Percentiles rank a stretch among this genome's conserved stretches.
Evolutionary conservation across 2,329 filamentous ascomycete species (phyloP).

Genomic region (Penicillium sp.): DNA sequence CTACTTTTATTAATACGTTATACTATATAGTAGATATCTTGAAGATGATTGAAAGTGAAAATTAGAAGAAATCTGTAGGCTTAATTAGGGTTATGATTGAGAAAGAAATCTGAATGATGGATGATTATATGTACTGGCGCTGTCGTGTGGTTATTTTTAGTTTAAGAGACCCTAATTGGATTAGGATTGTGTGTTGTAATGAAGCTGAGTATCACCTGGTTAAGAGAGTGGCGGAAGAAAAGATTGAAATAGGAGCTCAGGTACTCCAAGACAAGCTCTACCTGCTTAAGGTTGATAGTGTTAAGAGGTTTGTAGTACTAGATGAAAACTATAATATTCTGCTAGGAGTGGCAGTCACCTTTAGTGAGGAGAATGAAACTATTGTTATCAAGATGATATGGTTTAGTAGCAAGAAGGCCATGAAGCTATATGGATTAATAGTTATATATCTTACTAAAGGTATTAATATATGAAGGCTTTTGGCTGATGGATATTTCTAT

Average conservation of each 20-base stretch:
- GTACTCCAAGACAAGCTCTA: constrained; percentile 21
- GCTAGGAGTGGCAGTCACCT: constrained; percentile 12
- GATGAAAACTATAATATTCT: constrained; percentile 17
- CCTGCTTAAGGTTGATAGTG: constrained; percentile 20
- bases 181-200: constrained; percentile 17
- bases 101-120: constrained; percentile 16
- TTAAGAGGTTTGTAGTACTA: constrained; percentile 16
- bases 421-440: constrained; percentile 21
- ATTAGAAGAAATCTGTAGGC: constrained; percentile 12
- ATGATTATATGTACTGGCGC: constrained; percentile 11
- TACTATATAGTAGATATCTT: constrained; percentile 17
- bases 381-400: constrained; percentile 23
- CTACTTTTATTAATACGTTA: constrained; percentile 19
- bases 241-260: constrained; percentile 12
- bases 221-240: constrained; percentile 14
- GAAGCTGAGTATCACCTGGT: constrained; percentile 12
- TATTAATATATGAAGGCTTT: constrained; percentile 21
- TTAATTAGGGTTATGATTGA: constrained; percentile 12
- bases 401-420: constrained; percentile 25
- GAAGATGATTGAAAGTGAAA: constrained; percentile 14
- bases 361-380: constrained; percentile 22
- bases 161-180: constrained; percentile 15
- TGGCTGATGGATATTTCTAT: constrained; percentile 23
- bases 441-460: constrained; percentile 26
- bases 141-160: constrained; percentile 14